Conservation (phyloP, 495 filamentous ascomycete species). For the Xeromyces bisporus region DNA sequence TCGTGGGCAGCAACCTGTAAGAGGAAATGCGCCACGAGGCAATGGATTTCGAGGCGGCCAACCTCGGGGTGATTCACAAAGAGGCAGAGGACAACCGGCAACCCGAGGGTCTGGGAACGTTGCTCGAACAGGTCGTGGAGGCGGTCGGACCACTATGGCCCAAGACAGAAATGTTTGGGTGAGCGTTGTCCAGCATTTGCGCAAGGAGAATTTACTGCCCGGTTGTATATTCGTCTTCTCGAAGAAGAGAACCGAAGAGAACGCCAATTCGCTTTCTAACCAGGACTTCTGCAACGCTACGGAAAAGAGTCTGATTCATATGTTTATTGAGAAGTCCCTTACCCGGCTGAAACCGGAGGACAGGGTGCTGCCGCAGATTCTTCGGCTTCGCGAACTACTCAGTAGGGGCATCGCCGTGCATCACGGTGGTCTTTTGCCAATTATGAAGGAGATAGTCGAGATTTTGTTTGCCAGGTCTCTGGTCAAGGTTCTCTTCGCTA, state of each 20-base stretch:
- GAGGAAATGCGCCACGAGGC: slow-evolving; percentile 11
- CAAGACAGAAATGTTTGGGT: slow-evolving; percentile 98
- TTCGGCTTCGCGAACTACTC: slow-evolving; percentile 69
- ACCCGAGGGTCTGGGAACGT: slow-evolving; percentile 66
- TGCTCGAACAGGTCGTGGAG: slow-evolving; percentile 68
- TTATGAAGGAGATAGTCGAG: slow-evolving; percentile 96
- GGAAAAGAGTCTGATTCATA: slow-evolving; percentile 92
- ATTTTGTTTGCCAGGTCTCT: slow-evolving; percentile 88
- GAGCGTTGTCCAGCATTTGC: slow-evolving; percentile 76
- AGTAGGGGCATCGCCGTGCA: slow-evolving; percentile 87
- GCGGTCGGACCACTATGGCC: slow-evolving; percentile 65
- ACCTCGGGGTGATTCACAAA: slow-evolving; percentile 31
- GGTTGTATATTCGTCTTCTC: slow-evolving; percentile 97
- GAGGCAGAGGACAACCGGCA: slow-evolving; percentile 40
- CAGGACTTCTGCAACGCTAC: slow-evolving; percentile 82
- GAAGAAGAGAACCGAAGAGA: slow-evolving; percentile 92
- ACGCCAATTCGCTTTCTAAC: slow-evolving; percentile 85
- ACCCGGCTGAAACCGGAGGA: slow-evolving; percentile 87
- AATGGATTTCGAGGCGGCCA: slow-evolving; percentile 16
- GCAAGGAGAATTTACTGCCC: slow-evolving; percentile 70
- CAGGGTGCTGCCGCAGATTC: slow-evolving; percentile 72
- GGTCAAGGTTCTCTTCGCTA: slow-evolving; percentile 93
- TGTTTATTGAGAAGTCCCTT: slow-evolving; percentile 93
- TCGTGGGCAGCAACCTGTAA: slow-evolving; percentile 25
- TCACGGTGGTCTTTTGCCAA: slow-evolving; percentile 86